A percentile compares a stretch with the other conserved stretches of the same genome.
These are phyloP conservation scores for Ascosphaera aggregata DNA, from an alignment of 2,329 filamentous ascomycete species.

Conservation along the genomic window DNA sequence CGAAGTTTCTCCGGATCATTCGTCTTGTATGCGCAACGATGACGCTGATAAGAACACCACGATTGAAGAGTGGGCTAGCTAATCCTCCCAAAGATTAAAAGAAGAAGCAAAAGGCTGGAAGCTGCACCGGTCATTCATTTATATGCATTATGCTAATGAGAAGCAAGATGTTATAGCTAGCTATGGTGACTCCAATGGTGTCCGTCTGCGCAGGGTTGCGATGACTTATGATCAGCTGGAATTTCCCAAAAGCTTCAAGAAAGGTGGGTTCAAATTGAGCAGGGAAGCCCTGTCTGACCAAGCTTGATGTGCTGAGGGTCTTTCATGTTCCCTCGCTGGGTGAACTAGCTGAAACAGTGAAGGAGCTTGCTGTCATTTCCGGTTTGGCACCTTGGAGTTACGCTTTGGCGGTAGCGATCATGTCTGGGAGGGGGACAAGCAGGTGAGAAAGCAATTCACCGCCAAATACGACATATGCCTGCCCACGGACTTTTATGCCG, in stretches of 20 bases:
- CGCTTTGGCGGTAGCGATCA: no score
- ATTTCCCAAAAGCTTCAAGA: neutral
- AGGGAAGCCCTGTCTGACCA: neutral
- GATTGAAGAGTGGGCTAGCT: conserved; percentile 6
- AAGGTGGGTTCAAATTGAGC: conserved; percentile 8
- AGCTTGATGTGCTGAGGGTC: neutral
- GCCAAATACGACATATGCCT: no score
- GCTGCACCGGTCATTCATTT: neutral
- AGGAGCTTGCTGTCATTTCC: no score
- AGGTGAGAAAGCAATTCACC: no score
- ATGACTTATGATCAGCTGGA: conserved; percentile 7
- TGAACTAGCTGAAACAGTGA: no score
- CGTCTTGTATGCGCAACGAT: conserved; percentile 12
- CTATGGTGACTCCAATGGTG: conserved; percentile 1
- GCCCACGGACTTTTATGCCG: no score
- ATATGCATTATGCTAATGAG: conserved; percentile 2
- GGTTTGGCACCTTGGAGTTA: no score
- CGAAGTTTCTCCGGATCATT: conserved; percentile 10
- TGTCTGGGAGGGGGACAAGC: no score
- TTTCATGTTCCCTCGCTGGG: no score
- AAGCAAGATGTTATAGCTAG: conserved; percentile 1
- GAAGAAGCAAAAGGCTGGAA: neutral
- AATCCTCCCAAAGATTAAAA: neutral
- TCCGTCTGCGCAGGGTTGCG: conserved; percentile 3
- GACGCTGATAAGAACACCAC: conserved; percentile 12